A percentile compares a stretch with the other conserved stretches of the same genome.
Evolutionary conservation across 306 rosid species (phyloP).

Genomic region (Castanopsis chinensis): DNA sequence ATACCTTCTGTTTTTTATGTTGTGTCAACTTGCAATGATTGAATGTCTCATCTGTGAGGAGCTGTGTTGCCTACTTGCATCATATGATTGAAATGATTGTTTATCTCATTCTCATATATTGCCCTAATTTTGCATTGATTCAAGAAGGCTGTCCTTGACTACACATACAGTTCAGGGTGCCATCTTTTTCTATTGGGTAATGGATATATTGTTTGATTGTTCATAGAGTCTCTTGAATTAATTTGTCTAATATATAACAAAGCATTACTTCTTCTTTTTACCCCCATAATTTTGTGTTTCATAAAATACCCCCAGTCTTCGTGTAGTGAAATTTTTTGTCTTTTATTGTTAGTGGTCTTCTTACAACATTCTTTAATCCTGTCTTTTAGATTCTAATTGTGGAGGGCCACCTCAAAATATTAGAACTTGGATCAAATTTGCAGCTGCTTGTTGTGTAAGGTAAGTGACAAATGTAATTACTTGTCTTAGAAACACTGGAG

Average conservation of each 20-base stretch:
- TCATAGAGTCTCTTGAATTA: not conserved
- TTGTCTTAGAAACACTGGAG: not conserved
- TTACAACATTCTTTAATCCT: conserved; percentile 17
- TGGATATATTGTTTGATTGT: not conserved
- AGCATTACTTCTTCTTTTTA: not conserved
- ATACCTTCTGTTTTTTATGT: not conserved
- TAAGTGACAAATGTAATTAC: conserved; percentile 16
- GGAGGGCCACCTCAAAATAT: conserved; percentile 75
- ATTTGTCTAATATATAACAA: not conserved
- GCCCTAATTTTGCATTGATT: not conserved
- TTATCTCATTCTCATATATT: not conserved
- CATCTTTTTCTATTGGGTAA: not conserved
- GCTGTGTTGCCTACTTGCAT: not conserved
- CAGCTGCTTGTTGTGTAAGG: conserved; percentile 59
- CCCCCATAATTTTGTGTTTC: not conserved
- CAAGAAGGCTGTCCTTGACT: not conserved
- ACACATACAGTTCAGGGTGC: not conserved
- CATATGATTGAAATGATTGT: not conserved
- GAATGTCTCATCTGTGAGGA: not conserved
- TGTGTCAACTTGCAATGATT: not conserved
- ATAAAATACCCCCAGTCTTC: not conserved
- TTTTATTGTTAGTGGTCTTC: conserved; percentile 10
- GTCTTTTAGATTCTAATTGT: conserved; percentile 53
- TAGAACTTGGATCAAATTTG: conserved; percentile 71
- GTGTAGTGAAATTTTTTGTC: not conserved